phyloP scores from a whole-genome alignment of 2,329 filamentous ascomycete species.

The Aschersonia sp. region DNA sequence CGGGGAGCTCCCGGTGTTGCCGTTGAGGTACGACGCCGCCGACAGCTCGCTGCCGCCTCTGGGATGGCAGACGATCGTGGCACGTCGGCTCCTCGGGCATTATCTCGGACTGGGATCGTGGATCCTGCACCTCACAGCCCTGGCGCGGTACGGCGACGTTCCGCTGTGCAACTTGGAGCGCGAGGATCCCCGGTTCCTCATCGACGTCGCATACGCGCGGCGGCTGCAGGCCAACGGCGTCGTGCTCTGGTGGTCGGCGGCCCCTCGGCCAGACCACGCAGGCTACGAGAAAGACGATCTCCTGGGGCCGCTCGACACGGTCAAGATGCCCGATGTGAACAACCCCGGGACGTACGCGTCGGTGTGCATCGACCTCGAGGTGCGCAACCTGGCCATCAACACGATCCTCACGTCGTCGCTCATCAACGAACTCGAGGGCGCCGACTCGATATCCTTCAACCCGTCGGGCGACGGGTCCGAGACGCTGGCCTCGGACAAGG shows the following conservation, averaged over 20 bases:
- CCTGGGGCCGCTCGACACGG: constrained; percentile 64
- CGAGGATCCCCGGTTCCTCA: constrained; percentile 87
- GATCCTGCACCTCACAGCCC: constrained; percentile 74
- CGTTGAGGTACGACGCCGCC: constrained; percentile 65
- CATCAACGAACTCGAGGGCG: constrained; percentile 89
- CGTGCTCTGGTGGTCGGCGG: constrained; percentile 91
- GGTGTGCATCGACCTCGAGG: constrained; percentile 87
- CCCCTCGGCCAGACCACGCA: constrained; percentile 81
- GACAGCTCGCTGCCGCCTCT: constrained; percentile 84
- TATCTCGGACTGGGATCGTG: constrained; percentile 89
- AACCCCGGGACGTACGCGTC: constrained; percentile 88
- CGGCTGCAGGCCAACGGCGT: constrained; percentile 83
- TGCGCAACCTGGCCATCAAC: constrained; percentile 93
- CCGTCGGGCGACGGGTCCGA: constrained; percentile 25
- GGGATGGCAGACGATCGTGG: constrained; percentile 84
- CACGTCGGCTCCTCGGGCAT: constrained; percentile 72
- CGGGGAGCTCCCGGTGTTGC: constrained; percentile 70
- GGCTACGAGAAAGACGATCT: constrained; percentile 92
- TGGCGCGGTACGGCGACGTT: constrained; percentile 85
- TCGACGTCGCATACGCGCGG: constrained; percentile 89
- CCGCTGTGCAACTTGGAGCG: constrained; percentile 90
- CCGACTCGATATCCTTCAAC: constrained; percentile 77
- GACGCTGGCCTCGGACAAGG: constrained; percentile 68
- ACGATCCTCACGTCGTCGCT: constrained; percentile 93
- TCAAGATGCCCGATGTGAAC: constrained; percentile 87